Conservation (phyloP, 2,329 filamentous ascomycete genomes). For the Colletotrichum caudatum region DNA sequence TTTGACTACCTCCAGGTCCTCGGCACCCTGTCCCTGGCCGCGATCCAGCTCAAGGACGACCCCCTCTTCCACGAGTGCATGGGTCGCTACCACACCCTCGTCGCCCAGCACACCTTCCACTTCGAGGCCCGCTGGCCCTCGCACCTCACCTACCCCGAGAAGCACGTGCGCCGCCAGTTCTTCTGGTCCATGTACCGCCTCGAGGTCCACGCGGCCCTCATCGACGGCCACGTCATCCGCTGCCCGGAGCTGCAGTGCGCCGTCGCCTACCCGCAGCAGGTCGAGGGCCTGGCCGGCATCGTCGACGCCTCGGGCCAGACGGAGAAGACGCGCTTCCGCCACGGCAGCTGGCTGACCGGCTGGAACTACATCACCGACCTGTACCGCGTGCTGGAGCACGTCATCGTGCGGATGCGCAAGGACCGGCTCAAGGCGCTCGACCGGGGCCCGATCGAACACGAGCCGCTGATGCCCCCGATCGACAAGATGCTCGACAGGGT, state of each 20-base stretch:
- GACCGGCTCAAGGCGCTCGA: constrained; percentile 36
- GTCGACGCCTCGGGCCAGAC: constrained; percentile 20
- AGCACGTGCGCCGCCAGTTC: constrained; percentile 50
- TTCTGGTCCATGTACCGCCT: constrained; percentile 68
- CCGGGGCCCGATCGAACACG: constrained; percentile 22
- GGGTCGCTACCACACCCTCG: constrained; percentile 62
- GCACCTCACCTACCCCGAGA: constrained; percentile 57
- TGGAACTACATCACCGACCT: constrained; percentile 70
- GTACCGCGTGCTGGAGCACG: constrained; percentile 67
- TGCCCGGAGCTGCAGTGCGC: constrained; percentile 42
- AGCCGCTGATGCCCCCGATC: constrained; percentile 35
- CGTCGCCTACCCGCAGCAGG: constrained; percentile 37
- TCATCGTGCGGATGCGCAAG: constrained; percentile 46
- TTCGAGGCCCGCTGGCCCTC: constrained; percentile 66
- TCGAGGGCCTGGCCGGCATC: constrained; percentile 27
- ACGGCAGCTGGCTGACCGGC: constrained; percentile 61
- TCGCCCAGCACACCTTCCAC: constrained; percentile 62
- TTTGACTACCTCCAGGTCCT: constrained; percentile 48
- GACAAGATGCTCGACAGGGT: constrained; percentile 35
- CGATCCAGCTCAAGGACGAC: constrained; percentile 64
- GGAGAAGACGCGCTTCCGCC: constrained; percentile 23
- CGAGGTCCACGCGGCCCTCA: constrained; percentile 65
- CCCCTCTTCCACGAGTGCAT: constrained; percentile 63
- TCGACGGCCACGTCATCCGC: constrained; percentile 54
- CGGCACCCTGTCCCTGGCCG: constrained; percentile 61